These are phyloP conservation scores for Yamadazyma oceani DNA, from an alignment of 1,139 yeast species.

Conservation along the genomic window DNA sequence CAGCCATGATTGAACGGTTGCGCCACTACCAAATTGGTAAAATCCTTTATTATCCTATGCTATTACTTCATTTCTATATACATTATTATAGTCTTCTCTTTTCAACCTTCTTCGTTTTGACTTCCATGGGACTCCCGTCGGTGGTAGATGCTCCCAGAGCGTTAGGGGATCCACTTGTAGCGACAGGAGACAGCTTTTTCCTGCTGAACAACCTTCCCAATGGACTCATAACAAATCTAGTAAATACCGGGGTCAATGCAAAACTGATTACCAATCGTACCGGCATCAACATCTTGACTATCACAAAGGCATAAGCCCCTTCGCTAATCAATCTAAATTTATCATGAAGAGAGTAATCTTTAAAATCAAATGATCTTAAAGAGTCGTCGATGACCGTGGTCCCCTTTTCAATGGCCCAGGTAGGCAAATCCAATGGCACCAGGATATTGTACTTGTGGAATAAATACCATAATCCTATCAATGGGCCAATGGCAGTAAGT, in stretches of 20 bases:
- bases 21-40: too few species aligned
- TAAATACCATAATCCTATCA: conserved; percentile 72
- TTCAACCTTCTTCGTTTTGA: conserved; percentile 23
- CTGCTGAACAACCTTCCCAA: conserved; percentile 35
- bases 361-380: conserved; percentile 33
- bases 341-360: conserved; percentile 42
- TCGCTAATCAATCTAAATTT: conserved; percentile 64
- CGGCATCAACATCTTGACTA: conserved; percentile 68
- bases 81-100: conserved; percentile 31
- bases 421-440: conserved; percentile 58
- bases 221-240: conserved; percentile 59
- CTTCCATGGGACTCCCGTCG: conserved; percentile 6
- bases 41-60: too few species aligned
- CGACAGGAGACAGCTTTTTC: conserved; percentile 11
- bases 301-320: conserved; percentile 87
- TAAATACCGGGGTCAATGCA: conserved; percentile 66
- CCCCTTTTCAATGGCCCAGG: conserved; percentile 65
- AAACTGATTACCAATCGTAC: conserved; percentile 58
- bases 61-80: neutral
- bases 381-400: conserved; percentile 55
- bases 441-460: conserved; percentile 54
- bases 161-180: too few species aligned
- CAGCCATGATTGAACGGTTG: too few species aligned
- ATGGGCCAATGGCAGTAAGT: conserved; percentile 77
- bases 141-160: too few species aligned